A percentile compares a stretch with the other conserved stretches of the same genome.
These are phyloP conservation scores for Pythium chondricola DNA, from an alignment of 352 stramenopile genomes.

Conservation along the genomic window DNA sequence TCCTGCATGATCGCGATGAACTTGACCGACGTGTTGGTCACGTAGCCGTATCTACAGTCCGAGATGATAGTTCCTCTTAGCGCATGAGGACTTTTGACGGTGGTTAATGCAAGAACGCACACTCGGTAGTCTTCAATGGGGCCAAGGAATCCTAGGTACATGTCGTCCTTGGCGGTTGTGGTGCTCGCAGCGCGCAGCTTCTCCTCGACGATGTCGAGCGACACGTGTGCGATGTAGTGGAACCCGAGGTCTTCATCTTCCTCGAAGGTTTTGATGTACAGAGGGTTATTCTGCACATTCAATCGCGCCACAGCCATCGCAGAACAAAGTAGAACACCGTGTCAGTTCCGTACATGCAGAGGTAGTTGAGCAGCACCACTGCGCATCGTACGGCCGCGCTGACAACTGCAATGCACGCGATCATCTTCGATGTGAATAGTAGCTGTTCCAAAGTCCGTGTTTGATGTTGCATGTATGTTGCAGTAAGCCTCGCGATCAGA, in stretches of 20 bases:
- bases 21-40: conserved; percentile 85
- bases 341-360: background rate
- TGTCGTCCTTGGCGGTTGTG: conserved; percentile 65
- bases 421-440: too few relatives aligned
- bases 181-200: conserved; percentile 47
- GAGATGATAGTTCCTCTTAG: background rate
- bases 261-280: conserved; percentile 80
- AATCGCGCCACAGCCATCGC: background rate
- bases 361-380: too few relatives aligned
- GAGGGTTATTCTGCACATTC: conserved; percentile 54
- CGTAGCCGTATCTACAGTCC: conserved; percentile 56
- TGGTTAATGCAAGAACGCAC: too few relatives aligned
- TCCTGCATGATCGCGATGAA: conserved; percentile 77
- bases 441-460: too few relatives aligned
- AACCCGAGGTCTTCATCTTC: conserved; percentile 83
- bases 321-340: background rate
- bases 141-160: conserved; percentile 81
- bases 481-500: too few relatives aligned
- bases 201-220: conserved; percentile 82
- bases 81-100: background rate
- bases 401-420: conserved; percentile 77
- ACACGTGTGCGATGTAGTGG: conserved; percentile 83
- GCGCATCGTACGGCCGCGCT: conserved; percentile 49
- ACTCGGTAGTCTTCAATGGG: conserved; percentile 84
- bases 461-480: conserved; percentile 13